These are phyloP conservation scores for Trametes pubescens DNA, from an alignment of 1,284 basidiomycete genomes.

Conservation along the genomic window DNA sequence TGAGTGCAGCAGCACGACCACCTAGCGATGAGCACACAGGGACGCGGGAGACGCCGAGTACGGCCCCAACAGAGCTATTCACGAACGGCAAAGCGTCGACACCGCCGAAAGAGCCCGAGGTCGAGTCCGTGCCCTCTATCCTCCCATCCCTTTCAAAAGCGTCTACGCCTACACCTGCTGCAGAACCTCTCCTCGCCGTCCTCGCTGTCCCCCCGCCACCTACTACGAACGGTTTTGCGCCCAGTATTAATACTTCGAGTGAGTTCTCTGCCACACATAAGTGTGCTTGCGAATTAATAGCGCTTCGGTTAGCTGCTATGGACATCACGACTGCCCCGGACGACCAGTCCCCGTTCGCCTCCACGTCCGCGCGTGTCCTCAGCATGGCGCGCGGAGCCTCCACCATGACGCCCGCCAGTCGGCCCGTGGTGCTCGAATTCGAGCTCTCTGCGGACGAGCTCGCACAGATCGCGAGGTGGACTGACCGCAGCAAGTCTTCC, in stretches of 20 bases:
- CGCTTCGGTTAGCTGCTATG: background rate
- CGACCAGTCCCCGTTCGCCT: slow-evolving; percentile 17
- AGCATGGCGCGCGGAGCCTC: slow-evolving; percentile 19
- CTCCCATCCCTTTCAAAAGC: too few relatives aligned
- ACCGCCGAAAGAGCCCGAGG: too few relatives aligned
- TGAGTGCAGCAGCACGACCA: too few relatives aligned
- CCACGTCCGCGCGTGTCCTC: slow-evolving; percentile 15
- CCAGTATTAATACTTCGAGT: background rate
- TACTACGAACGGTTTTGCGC: background rate
- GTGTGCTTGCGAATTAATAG: background rate
- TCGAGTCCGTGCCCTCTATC: too few relatives aligned
- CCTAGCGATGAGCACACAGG: too few relatives aligned
- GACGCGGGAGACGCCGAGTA: too few relatives aligned
- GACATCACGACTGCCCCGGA: background rate
- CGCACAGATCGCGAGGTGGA: slow-evolving; percentile 25
- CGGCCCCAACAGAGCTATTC: too few relatives aligned
- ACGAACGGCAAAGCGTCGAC: too few relatives aligned
- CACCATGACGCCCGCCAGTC: slow-evolving; percentile 17
- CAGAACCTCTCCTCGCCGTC: too few relatives aligned
- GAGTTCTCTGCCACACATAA: background rate
- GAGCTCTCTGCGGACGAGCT: slow-evolving; percentile 24
- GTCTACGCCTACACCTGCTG: too few relatives aligned
- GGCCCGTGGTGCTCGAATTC: slow-evolving; percentile 21
- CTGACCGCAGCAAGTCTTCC: slow-evolving; percentile 1
- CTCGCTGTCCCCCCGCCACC: background rate